Conservation (phyloP, 2,329 filamentous ascomycete genomes). For the Fonsecaea monophora region DNA sequence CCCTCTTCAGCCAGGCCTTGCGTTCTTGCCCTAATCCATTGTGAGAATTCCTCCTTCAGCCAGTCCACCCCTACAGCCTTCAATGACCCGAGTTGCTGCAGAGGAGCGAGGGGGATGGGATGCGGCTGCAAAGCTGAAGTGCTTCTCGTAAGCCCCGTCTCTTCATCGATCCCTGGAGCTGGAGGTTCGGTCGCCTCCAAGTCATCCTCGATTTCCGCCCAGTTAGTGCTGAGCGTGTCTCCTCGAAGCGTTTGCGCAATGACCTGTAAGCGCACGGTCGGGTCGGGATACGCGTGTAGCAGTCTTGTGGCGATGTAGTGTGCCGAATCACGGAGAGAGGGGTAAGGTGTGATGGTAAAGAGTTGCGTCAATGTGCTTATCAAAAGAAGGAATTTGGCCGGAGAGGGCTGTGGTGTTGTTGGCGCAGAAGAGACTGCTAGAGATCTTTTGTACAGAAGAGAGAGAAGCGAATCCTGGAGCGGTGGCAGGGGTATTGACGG, state of each 20-base stretch:
- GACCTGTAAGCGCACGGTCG: conserved; percentile 29
- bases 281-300: conserved; percentile 35
- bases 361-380: conserved; percentile 36
- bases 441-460: conserved; percentile 31
- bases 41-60: conserved; percentile 38
- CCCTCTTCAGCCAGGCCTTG: background rate
- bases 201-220: conserved; percentile 34
- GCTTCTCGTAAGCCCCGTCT: conserved; percentile 33
- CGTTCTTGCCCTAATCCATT: conserved; percentile 9
- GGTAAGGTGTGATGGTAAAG: conserved; percentile 36
- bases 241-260: conserved; percentile 37
- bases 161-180: conserved; percentile 33
- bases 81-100: conserved; percentile 32
- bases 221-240: conserved; percentile 34
- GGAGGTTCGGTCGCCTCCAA: conserved; percentile 23
- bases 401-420: conserved; percentile 23
- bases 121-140: conserved; percentile 34
- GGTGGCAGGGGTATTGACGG: conserved; percentile 30
- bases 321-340: conserved; percentile 36
- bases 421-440: conserved; percentile 17
- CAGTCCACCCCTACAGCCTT: conserved; percentile 40
- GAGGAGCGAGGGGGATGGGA: conserved; percentile 33
- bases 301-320: conserved; percentile 37
- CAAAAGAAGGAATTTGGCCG: conserved; percentile 35
- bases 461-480: conserved; percentile 33